Evolutionary conservation across 371 early-diverging fungal species (phyloP).

Genomic region (Zychaea mexicana): DNA sequence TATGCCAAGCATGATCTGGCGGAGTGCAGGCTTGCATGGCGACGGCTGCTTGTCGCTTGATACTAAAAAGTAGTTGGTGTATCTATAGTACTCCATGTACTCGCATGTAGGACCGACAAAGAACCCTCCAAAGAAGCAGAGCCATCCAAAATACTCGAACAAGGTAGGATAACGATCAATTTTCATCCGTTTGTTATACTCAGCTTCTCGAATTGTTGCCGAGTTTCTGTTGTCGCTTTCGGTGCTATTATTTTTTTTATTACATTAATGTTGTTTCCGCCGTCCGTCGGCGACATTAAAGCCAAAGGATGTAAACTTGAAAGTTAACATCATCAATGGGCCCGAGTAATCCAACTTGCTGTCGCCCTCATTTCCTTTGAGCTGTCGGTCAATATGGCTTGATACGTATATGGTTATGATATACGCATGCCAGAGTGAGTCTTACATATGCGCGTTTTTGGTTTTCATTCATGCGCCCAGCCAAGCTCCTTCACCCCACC

Average conservation of each 20-base stretch:
- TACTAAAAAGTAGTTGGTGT: slow-evolving; percentile 5
- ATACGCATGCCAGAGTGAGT: background rate
- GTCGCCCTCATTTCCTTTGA: slow-evolving; percentile 45
- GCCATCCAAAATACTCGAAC: slow-evolving; percentile 84
- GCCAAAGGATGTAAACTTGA: slow-evolving; percentile 87
- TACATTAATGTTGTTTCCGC: slow-evolving; percentile 18
- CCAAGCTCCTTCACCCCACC: too few relatives aligned
- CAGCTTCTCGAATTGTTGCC: slow-evolving; percentile 11
- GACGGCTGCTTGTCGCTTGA: slow-evolving; percentile 8
- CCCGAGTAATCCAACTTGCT: slow-evolving; percentile 82
- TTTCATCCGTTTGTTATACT: slow-evolving; percentile 66
- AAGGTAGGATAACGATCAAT: slow-evolving; percentile 67
- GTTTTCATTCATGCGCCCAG: too few relatives aligned
- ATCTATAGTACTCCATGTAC: slow-evolving; percentile 63
- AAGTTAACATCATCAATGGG: slow-evolving; percentile 88
- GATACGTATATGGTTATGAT: background rate
- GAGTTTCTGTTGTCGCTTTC: too few relatives aligned
- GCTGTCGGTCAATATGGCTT: slow-evolving; percentile 66
- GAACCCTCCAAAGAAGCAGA: slow-evolving; percentile 87
- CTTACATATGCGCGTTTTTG: too few relatives aligned
- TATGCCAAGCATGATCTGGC: slow-evolving; percentile 35
- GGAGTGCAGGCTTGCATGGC: slow-evolving; percentile 26
- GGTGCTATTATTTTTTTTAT: too few relatives aligned
- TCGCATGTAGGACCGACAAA: slow-evolving; percentile 89
- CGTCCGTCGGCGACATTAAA: slow-evolving; percentile 61